Evolutionary conservation across 2,329 filamentous ascomycete genomes (phyloP).

Genomic region (Akanthomyces uredinophilus): DNA sequence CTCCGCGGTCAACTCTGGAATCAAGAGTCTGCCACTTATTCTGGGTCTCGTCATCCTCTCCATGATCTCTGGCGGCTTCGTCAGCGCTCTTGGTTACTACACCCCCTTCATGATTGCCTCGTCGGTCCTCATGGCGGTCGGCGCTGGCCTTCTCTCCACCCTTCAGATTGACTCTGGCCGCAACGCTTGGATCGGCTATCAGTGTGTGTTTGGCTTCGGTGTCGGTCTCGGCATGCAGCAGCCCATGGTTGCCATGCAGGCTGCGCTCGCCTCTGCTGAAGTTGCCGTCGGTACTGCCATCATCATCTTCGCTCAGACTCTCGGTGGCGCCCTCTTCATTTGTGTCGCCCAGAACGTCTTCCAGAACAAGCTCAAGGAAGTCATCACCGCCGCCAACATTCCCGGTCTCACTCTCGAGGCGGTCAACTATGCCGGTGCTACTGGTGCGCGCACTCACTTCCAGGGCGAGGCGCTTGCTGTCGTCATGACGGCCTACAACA

Average conservation of each 20-base stretch:
- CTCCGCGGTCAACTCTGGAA: conserved; percentile 17
- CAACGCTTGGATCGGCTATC: conserved; percentile 20
- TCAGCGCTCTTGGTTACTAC: conserved; percentile 8
- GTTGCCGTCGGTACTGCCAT: conserved; percentile 42
- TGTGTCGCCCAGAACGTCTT: conserved; percentile 48
- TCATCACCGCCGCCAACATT: conserved; percentile 30
- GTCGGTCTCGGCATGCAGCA: conserved; percentile 40
- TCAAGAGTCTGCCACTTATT: conserved; percentile 16
- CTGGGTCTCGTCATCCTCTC: conserved; percentile 19
- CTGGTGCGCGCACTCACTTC: conserved; percentile 29
- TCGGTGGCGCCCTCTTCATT: conserved; percentile 45
- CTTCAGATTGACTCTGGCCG: conserved; percentile 15
- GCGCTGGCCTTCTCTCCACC: conserved; percentile 35
- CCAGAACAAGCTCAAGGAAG: conserved; percentile 38
- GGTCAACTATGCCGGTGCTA: conserved; percentile 33
- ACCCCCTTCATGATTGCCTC: conserved; percentile 29
- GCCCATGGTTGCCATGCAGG: conserved; percentile 41
- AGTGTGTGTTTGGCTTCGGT: conserved; percentile 38
- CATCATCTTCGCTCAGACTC: conserved; percentile 41
- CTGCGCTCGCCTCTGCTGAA: conserved; percentile 36
- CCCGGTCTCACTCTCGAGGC: conserved; percentile 29
- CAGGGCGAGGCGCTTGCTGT: conserved; percentile 26
- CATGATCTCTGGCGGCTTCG: conserved; percentile 4
- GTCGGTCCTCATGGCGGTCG: conserved; percentile 24
- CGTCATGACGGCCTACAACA: conserved; percentile 39